phyloP scores from a whole-genome alignment of 2,329 filamentous ascomycete genomes.

The Neoscytalidium dimidiatum region DNA sequence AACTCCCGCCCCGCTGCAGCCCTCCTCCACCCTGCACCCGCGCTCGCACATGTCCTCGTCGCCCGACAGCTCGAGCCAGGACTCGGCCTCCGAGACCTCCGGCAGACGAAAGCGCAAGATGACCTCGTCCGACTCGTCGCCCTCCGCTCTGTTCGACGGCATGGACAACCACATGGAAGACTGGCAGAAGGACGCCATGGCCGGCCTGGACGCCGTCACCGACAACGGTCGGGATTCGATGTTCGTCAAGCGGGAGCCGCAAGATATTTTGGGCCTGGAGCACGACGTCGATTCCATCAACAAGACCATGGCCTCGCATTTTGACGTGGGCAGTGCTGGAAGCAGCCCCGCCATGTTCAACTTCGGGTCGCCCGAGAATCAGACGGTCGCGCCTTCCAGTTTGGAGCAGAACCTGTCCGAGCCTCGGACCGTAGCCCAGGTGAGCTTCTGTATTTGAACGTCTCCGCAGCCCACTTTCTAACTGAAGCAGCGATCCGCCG shows the following conservation, averaged over 20 bases:
- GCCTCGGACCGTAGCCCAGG: background rate
- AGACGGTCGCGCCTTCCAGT: conserved; percentile 1
- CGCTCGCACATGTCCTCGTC: conserved; percentile 31
- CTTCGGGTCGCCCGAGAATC: background rate
- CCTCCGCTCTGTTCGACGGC: conserved; percentile 23
- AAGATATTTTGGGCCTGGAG: conserved; percentile 26
- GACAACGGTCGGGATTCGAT: conserved; percentile 28
- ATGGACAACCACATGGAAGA: conserved; percentile 5
- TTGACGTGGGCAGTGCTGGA: conserved; percentile 57
- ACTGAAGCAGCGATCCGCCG: background rate
- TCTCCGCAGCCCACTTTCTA: background rate
- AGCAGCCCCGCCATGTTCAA: conserved; percentile 50
- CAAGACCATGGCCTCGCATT: conserved; percentile 52
- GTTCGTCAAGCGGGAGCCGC: conserved; percentile 14
- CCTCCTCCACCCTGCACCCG: conserved; percentile 14
- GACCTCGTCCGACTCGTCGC: conserved; percentile 40
- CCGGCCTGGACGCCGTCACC: background rate
- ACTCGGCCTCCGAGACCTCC: conserved; percentile 45
- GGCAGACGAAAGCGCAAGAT: conserved; percentile 41
- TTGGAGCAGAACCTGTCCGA: background rate
- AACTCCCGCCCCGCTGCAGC: conserved; percentile 6
- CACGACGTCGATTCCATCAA: conserved; percentile 43
- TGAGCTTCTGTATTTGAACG: background rate
- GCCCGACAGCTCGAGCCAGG: conserved; percentile 43
- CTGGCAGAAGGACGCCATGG: conserved; percentile 8